Conservation (phyloP, 345 rosid genomes). For the Isatis tinctoria region DNA sequence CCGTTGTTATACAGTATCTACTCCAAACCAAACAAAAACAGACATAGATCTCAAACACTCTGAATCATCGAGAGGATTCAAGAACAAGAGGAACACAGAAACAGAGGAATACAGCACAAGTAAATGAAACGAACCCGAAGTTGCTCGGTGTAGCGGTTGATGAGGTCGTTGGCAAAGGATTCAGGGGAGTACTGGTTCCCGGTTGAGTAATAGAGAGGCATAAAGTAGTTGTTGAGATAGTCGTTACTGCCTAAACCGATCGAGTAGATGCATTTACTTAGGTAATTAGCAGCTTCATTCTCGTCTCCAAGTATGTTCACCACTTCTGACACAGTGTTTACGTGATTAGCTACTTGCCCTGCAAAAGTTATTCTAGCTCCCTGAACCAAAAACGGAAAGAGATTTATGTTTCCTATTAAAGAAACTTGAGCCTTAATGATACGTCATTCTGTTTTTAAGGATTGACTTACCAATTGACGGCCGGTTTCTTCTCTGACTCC, state of each 20-base stretch:
- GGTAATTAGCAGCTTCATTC: constrained; percentile 45
- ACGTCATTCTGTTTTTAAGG: background rate
- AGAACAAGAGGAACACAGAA: background rate
- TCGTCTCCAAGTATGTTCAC: constrained; percentile 63
- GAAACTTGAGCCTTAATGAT: background rate
- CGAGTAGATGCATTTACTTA: constrained; percentile 68
- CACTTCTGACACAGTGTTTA: constrained; percentile 52
- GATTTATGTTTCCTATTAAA: background rate
- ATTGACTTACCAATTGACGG: constrained; percentile 50
- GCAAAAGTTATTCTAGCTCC: constrained; percentile 72
- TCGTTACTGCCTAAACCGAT: constrained; percentile 91
- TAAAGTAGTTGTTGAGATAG: constrained; percentile 88
- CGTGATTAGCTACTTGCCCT: constrained; percentile 73
- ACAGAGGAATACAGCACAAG: background rate
- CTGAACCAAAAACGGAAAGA: constrained; percentile 30
- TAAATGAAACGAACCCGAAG: constrained; percentile 37
- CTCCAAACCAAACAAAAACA: background rate
- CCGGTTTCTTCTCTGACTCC: constrained; percentile 89
- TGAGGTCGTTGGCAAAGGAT: constrained; percentile 56
- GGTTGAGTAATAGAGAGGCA: constrained; percentile 60
- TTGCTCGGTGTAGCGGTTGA: constrained; percentile 55
- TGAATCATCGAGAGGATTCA: background rate
- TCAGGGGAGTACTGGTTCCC: constrained; percentile 54
- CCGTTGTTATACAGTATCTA: constrained; percentile 70
- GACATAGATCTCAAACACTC: background rate